A percentile compares a stretch with the other conserved stretches of the same genome.
phyloP scores from a whole-genome alignment of 345 rosid species.

The Excoecaria cochinchinensis region DNA sequence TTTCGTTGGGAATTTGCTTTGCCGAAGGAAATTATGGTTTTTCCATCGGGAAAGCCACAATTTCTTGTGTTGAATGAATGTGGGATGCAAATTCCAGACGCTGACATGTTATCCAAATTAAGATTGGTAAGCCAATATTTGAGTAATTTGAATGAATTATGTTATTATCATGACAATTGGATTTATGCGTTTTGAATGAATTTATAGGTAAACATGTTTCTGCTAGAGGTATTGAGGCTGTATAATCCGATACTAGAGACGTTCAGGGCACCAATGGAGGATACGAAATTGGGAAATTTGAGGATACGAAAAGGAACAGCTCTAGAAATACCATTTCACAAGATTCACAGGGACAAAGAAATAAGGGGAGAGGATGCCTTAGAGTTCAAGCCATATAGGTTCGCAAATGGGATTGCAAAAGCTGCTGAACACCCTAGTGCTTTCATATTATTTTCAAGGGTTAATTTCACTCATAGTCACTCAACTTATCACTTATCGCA shows the following conservation, averaged over 20 bases:
- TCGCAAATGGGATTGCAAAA: slow-evolving; percentile 40
- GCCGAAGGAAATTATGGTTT: no score
- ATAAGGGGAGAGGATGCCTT: slow-evolving; percentile 63
- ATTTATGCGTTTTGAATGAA: not conserved
- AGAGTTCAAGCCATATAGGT: slow-evolving; percentile 55
- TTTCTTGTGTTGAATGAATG: slow-evolving; percentile 41
- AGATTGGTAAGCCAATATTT: slow-evolving; percentile 50
- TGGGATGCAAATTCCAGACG: slow-evolving; percentile 38
- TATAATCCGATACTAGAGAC: slow-evolving; percentile 42
- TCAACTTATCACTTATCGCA: no score
- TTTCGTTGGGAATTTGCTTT: no score
- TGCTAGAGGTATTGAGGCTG: slow-evolving; percentile 59
- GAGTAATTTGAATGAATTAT: no score
- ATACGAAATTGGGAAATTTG: slow-evolving; percentile 45
- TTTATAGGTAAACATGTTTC: slow-evolving; percentile 54
- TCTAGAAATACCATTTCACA: slow-evolving; percentile 22
- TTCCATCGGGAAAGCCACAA: no score
- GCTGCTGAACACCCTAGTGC: slow-evolving; percentile 51
- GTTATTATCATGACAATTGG: no score
- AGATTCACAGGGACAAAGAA: slow-evolving; percentile 42
- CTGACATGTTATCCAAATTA: slow-evolving; percentile 40
- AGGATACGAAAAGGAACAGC: slow-evolving; percentile 44
- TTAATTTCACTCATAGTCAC: no score
- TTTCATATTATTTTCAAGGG: no score
- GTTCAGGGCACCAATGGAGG: slow-evolving; percentile 38